Evolutionary conservation across 805 yeast genomes (phyloP).

Genomic region (Blastobotrys chiropterorum): DNA sequence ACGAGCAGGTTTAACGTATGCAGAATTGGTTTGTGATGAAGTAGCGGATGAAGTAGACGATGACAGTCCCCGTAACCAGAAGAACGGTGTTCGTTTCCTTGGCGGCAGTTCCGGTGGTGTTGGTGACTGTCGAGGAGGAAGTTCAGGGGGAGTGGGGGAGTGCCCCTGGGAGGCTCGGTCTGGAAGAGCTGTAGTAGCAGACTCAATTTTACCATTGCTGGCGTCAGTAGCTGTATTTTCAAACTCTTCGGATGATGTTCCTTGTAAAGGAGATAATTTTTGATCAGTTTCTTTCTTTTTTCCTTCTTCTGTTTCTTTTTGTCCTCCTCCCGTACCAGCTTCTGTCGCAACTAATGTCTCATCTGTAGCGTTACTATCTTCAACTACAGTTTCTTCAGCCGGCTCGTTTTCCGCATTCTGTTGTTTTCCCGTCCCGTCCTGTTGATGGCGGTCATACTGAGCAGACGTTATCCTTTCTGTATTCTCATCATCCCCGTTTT

Average conservation of each 20-base stretch:
- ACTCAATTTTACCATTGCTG: no score
- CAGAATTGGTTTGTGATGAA: constrained; percentile 7
- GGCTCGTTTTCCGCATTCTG: no score
- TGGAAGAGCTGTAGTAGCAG: background rate
- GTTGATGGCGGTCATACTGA: no score
- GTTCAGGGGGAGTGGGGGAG: no score
- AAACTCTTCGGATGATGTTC: background rate
- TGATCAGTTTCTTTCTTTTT: no score
- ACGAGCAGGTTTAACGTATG: background rate
- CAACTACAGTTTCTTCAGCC: no score
- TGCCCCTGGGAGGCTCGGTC: no score
- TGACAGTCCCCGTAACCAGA: constrained; percentile 23
- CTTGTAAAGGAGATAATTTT: no score
- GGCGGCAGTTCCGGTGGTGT: constrained; percentile 6
- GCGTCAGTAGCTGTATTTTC: background rate
- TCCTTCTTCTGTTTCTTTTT: background rate
- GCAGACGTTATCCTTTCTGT: background rate
- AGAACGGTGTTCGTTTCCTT: constrained; percentile 25
- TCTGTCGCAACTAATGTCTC: background rate
- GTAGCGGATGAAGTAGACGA: constrained; percentile 13
- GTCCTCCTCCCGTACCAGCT: background rate
- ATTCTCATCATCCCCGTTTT: background rate
- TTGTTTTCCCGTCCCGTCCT: no score
- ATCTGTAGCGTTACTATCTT: background rate
- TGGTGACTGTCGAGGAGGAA: constrained; percentile 2